phyloP scores from a whole-genome alignment of 2,329 filamentous ascomycete genomes.

The Cordyceps sp. region DNA sequence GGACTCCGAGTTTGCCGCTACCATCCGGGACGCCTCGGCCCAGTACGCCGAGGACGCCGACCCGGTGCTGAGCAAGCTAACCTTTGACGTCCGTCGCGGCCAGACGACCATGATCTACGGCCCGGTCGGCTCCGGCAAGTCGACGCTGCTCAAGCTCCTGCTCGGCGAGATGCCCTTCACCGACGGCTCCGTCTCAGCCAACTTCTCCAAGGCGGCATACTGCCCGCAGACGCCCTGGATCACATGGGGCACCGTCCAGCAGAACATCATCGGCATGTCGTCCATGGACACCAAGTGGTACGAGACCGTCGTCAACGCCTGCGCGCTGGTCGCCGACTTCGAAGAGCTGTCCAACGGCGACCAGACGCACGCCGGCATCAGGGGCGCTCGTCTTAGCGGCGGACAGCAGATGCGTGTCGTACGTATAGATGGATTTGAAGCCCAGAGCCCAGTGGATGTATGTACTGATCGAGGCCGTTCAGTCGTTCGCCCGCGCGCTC shows the following conservation, averaged over 20 bases:
- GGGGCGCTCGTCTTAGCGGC: slow-evolving; percentile 9
- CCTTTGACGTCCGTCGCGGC: slow-evolving; percentile 3
- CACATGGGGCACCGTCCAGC: slow-evolving; percentile 7
- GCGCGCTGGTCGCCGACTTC: slow-evolving; percentile 7
- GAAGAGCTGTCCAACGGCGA: slow-evolving; percentile 8
- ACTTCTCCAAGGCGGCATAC: slow-evolving; percentile 6
- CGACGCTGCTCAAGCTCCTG: slow-evolving; percentile 8
- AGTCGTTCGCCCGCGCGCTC: slow-evolving; percentile 10
- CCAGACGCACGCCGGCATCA: slow-evolving; percentile 7
- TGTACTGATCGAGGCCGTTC: neutral
- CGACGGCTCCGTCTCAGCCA: slow-evolving; percentile 2
- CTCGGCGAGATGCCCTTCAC: slow-evolving; percentile 7
- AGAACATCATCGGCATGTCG: slow-evolving; percentile 9
- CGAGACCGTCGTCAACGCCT: slow-evolving; percentile 6
- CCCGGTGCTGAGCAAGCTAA: slow-evolving; percentile 2
- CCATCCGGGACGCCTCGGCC: slow-evolving; percentile 2
- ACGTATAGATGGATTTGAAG: too few species aligned
- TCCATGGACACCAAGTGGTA: slow-evolving; percentile 7
- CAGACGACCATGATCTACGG: slow-evolving; percentile 9
- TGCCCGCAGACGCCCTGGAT: slow-evolving; percentile 11
- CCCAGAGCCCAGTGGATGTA: too few species aligned
- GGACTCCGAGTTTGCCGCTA: neutral
- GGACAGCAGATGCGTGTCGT: slow-evolving; percentile 12
- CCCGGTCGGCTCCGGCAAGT: slow-evolving; percentile 9
- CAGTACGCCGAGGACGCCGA: slow-evolving; percentile 3